Evolutionary conservation across 2,329 filamentous ascomycete species (phyloP), one percentile per base, ranked within the genome.

Genomic region (Aschersonia sp.): DNA sequence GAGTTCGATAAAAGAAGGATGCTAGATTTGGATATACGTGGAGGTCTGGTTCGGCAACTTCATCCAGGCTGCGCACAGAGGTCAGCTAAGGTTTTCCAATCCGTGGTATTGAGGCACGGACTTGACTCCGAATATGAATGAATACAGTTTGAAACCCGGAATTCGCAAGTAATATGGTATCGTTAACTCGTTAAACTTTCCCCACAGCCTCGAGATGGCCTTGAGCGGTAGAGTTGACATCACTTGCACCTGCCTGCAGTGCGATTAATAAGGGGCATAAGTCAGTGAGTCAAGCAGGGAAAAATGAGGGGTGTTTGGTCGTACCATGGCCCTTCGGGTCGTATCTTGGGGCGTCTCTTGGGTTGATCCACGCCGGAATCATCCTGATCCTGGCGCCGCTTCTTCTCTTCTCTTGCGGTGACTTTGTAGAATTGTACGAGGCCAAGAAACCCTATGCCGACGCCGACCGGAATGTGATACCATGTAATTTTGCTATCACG

Each of bases 151-250:
- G 69, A 96, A 95, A 11, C 89, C 89, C 1, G 89, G 88, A 1
- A 90, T 76, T 5, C 89, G 85, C 30, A 95, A 72, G 62, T 87
- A 88, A 67, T 92, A 90, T 0, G 89, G 89, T 39, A 96, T 84
- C 9, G 81, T 80, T 44, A 95, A 69, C 63, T 94, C 88, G 63
- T 96, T 96, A 70, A 96, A 94, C 46, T 74, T 78, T 39, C 89
- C 89, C 89, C 89, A 96, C 53, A 94, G 61, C 44, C 89, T 78
- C 35, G 88, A 95, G 43, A 96, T 75, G 37, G 87, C 88, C 68
- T 96, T 96, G 52, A 96, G 72, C 35, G 89, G 89, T 51, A 96
- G 70, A 2, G 87, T 94, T 6, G 87, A 94, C 85, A 96, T 94
- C 62, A 96, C 78, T 61, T 89, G 85, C 46, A 96, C 86, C 60